A percentile compares a stretch with the other conserved stretches of the same genome.
These are phyloP conservation scores for Aspergillus hancockii DNA, from an alignment of 495 filamentous ascomycete genomes.

Conservation along the genomic window DNA sequence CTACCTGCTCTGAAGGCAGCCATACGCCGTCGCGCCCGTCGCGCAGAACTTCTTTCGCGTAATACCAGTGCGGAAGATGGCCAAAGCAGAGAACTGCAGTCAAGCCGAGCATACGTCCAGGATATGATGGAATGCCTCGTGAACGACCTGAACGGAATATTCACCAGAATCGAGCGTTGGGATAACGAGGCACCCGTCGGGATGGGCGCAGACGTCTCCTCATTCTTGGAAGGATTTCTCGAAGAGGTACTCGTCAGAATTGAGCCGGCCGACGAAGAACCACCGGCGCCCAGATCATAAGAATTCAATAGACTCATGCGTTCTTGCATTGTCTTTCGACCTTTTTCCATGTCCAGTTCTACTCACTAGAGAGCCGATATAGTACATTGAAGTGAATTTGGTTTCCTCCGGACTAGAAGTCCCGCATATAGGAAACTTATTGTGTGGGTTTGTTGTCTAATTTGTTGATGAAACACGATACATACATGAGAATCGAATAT, in stretches of 20 bases:
- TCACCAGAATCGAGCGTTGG: constrained; percentile 82
- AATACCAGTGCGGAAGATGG: constrained; percentile 8
- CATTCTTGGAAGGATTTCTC: constrained; percentile 85
- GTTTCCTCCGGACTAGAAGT: background rate
- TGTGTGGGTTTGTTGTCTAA: background rate
- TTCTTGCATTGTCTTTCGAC: background rate
- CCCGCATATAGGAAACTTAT: background rate
- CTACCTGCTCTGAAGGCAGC: constrained; percentile 89
- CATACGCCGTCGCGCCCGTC: constrained; percentile 67
- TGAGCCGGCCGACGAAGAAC: constrained; percentile 76
- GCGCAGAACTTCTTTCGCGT: constrained; percentile 24
- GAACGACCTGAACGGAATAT: constrained; percentile 71
- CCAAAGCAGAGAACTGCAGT: constrained; percentile 21
- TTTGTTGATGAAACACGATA: background rate
- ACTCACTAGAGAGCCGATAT: background rate
- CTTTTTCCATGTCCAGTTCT: background rate
- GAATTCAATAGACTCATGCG: background rate
- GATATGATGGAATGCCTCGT: constrained; percentile 78
- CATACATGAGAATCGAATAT: background rate
- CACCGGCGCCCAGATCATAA: constrained; percentile 11
- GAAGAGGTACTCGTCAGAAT: constrained; percentile 95
- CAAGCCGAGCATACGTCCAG: constrained; percentile 70
- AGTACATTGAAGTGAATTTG: background rate
- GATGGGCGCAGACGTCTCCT: constrained; percentile 85
- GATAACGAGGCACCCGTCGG: constrained; percentile 82